Evolutionary conservation across 148 eudicot genomes (phyloP).

Genomic region (Nepenthes gracilis): DNA sequence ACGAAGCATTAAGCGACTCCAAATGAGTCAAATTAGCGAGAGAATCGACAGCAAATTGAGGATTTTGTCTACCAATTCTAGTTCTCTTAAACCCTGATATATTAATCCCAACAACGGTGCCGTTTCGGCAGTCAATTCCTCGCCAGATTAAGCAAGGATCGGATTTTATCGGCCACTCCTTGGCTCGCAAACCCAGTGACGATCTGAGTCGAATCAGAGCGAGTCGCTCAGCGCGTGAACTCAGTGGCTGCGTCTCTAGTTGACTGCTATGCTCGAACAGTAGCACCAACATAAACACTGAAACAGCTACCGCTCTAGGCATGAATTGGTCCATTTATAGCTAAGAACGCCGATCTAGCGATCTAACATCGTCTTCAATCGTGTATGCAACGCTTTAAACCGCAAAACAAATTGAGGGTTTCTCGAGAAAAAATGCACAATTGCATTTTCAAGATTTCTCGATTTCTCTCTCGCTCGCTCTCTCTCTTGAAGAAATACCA

Average conservation of each 20-base stretch:
- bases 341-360: slow-evolving; percentile 3
- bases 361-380: slow-evolving; percentile 20
- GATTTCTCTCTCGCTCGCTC: no score
- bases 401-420: no score
- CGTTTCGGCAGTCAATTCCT: slow-evolving; percentile 62
- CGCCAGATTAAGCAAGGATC: slow-evolving; percentile 71
- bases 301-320: not conserved
- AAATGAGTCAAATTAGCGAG: slow-evolving; percentile 60
- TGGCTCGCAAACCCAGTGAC: slow-evolving; percentile 56
- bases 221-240: slow-evolving; percentile 18
- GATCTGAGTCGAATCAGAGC: slow-evolving; percentile 75
- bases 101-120: slow-evolving; percentile 61
- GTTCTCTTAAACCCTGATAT: slow-evolving; percentile 86
- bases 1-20: slow-evolving; percentile 63
- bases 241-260: slow-evolving; percentile 18
- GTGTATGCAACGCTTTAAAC: slow-evolving; percentile 3
- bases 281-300: slow-evolving; percentile 6
- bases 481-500: no score
- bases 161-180: slow-evolving; percentile 74
- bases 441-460: no score
- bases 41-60: slow-evolving; percentile 68
- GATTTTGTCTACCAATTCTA: slow-evolving; percentile 56
- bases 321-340: not conserved
- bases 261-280: slow-evolving; percentile 24
- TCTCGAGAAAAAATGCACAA: no score